Base-by-base conservation (phyloP, 805 yeast genomes). In the Candida andamanensis region DNA sequence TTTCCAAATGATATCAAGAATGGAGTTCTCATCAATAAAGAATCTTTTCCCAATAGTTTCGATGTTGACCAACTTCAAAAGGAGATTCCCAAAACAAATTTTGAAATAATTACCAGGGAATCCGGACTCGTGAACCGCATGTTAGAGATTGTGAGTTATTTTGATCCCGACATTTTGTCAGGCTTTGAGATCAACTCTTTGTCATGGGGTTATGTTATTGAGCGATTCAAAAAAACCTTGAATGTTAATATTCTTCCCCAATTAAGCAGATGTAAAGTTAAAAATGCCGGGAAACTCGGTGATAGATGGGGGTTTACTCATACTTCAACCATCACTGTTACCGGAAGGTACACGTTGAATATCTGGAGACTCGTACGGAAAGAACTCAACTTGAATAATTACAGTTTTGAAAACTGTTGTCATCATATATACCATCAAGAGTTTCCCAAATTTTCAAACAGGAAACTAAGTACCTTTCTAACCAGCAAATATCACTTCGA, bases 121-220 rank as follows among this genome's bases (percentile, higher is more conserved):
- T 37, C 54, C 2, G 76, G 69, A 5, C 63, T 85, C 75, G 50
- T 87, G 2, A 59, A 67, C 6, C 67, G 67, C 5, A 58, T 90
- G 6, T 57, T 78, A 0, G 64, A 69, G 1, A 41, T 81, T 11
- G 78, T 85, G 0, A 69, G 76, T 13, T 44, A 62, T 2, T 66
- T 76, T 31, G 97, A 92, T 49, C 97, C 97, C 0, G 98, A 92
- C 52, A 75, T 92, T 18, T 49, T 92, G 5, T 69, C 85, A 0
- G 97, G 97, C 0, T 92, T 72, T 52, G 98, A 92, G 47, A 69
- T 85, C 5, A 83, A 85, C 41, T 60, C 78, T 1, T 46, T 72
- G 0, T 85, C 97, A 0, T 90, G 97, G 97, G 97, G 98, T 0
- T 92, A 84, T 47, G 32, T 89, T 0, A 67, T 84, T 16, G 92